Base-by-base conservation (phyloP, 2,329 filamentous ascomycete species). In the Biscogniauxia sp. region DNA sequence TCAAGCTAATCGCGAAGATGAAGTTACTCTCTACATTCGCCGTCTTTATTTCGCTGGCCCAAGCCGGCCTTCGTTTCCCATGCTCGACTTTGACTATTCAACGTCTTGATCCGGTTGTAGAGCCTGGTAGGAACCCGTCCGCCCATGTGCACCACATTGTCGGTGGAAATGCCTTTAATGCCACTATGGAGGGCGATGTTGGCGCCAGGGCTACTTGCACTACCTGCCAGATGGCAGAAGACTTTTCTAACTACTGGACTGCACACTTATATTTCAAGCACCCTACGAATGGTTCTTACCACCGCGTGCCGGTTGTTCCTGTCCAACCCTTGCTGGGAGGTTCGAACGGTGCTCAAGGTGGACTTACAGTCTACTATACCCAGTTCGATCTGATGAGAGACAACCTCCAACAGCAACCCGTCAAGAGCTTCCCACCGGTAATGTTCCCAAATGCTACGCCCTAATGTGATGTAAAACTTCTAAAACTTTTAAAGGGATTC, bases 371-470 rank as follows among this genome's bases (percentile, higher is more conserved):
- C 50, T 71, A 71, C 26, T 71, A 71, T 32, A 70, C 67, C 4
- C 68, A 68, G 53, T 57, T 61, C 55, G 68, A 70, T 55, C 55
- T 69, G n/a, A 53, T n/a, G 28, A 60, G 61, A 41, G 67, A 71
- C 37, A 61, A 59, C 57, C 55, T 69, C 15, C 25, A 54, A 23
- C 60, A 70, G 59, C 66, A 72, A 41, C 76, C 76, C 58, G 75
- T 79, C 11, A 79, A 73, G 3, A 74, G 75, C 6, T 80, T 80
- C 67, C 74, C 71, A 58, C 73, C 76, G 11, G 74, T 76, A 64
- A 64, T 59, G 62, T 1, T 45, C 2, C 37, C 5, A 5, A 17
- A 45, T 45, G 15, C 7, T 23, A 6, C 3, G 20, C 11, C 11
- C 23, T 13, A 19, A 3, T 20, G 20, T 37, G 2, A 32, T 8